Base-by-base conservation (phyloP, 2,329 filamentous ascomycete genomes). In the Fusarium longipes region DNA sequence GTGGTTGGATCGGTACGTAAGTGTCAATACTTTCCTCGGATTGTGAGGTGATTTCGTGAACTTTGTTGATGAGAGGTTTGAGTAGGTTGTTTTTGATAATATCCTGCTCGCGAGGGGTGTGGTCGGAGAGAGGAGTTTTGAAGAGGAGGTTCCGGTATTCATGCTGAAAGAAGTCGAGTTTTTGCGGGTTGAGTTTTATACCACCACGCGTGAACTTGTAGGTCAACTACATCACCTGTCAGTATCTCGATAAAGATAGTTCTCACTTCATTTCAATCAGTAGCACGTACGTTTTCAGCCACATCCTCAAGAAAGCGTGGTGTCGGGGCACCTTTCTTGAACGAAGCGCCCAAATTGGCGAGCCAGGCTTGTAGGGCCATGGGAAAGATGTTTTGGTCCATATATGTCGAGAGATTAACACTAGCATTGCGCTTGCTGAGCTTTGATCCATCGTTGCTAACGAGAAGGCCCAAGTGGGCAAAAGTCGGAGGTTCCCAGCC, bases 121-220 rank as follows among this genome's bases (percentile, higher is more conserved):
- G 70, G 8, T 67, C 64, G 5, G 70, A 22, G 29, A 65, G 22
- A 9, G 70, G 71, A 3, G 73, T 65, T 38, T 68, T 67, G 38
- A 81, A 70, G 25, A 80, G 73, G 8, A 76, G 70, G 29, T 75
- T 76, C 18, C 76, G 71, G 74, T 95, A 92, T 44, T 87, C 85
- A 70, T 86, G 88, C 74, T 97, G 93, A 47, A 98, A 85, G 76
- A 89, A 93, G 71, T 87, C 86, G 17, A 98, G 84, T 75, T 98
- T 99, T 47, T 89, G 87, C 49, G 90, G 86, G 20, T 91, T 89
- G 18, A 97, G 92, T 15, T 91, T 90, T 8, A 94, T 93, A 76
- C 97, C 94, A 11, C 95, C 95, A 71, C 91, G 92, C 5, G 93
- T 98, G 79, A 97, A 96, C 74, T 93, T 93, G 68, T 97, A 84